Evolutionary conservation across 2,329 filamentous ascomycete genomes (phyloP), one percentile per base, ranked within the genome.

Genomic region (Daldinia sp.): DNA sequence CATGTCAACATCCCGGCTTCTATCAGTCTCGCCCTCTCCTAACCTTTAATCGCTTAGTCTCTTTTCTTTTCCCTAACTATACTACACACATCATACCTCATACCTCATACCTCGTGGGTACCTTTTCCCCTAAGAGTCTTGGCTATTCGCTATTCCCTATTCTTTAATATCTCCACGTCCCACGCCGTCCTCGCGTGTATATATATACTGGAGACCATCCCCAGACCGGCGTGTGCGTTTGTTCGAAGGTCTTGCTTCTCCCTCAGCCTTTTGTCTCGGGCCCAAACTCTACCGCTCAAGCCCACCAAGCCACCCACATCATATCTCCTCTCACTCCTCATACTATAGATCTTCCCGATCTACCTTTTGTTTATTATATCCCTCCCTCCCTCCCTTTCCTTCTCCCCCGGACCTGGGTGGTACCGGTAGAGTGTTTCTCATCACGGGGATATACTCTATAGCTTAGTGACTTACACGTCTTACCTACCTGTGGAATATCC

Each of bases 141-240:
- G 26, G 46, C 26, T 50, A 50, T 50, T 51, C 26, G 26, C 26
- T 51, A 51, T 51, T 33, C 57, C 46, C 46, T 42, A 42, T 42
- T 42, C 51, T 53, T 69, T 67, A 63, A 60, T 69, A 66, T 57
- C 65, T 54, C 41, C 58, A 44, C 35, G 50, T 39, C 55, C 51
- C 48, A 41, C 63, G 39, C 44, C 56, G 63, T 68, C 65, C 59
- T 61, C 68, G 61, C 62, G 46, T 46, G 44, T 71, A 71, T 71
- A 71, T 70, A 71, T 70, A 71, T 65, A 65, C 65, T 64, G 57
- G 65, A 62, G 65, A 66, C 53, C 59, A 68, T 68, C 68, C 68
- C 68, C 68, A 68, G 62, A 64, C 63, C 63, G 68, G 65, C 59
- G 60, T 55, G 26, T 59, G 62, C 53, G 60, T 65, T 65, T 68